phyloP scores from a whole-genome alignment of 2,329 filamentous ascomycete species.

The Exophiala xenobiotica region DNA sequence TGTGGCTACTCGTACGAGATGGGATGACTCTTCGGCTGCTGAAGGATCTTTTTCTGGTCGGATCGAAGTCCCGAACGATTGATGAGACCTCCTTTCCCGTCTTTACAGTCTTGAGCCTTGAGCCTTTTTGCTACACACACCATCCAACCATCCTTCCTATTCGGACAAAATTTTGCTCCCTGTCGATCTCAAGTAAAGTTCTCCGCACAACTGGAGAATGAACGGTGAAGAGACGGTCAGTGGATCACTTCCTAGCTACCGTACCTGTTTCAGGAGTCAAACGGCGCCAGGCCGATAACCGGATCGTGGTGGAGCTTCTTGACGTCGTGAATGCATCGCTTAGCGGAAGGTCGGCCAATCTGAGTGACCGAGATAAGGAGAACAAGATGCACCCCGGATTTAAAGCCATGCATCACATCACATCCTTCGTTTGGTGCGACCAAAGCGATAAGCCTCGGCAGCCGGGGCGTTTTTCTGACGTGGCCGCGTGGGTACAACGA shows the following conservation, averaged over 20 bases:
- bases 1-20: too few species aligned
- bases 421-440: conserved; percentile 15
- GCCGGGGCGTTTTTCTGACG: conserved; percentile 12
- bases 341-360: conserved; percentile 11
- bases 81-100: not conserved
- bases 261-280: conserved; percentile 19
- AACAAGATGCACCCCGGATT: conserved; percentile 26
- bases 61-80: too few species aligned
- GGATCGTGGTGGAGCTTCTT: conserved; percentile 15
- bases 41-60: too few species aligned
- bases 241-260: not conserved
- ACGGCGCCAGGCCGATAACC: conserved; percentile 21
- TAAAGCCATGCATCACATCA: conserved; percentile 16
- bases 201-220: not conserved
- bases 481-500: conserved; percentile 6
- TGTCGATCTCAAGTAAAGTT: not conserved
- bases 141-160: not conserved
- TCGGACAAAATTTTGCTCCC: not conserved
- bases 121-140: too few species aligned
- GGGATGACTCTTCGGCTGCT: too few species aligned
- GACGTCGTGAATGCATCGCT: conserved; percentile 25
- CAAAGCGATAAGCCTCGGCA: conserved; percentile 17
- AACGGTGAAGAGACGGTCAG: not conserved
- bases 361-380: conserved; percentile 8
- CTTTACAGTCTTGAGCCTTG: too few species aligned